phyloP scores from a whole-genome alignment of 129 eudicot genomes.

The Apium graveolens region DNA sequence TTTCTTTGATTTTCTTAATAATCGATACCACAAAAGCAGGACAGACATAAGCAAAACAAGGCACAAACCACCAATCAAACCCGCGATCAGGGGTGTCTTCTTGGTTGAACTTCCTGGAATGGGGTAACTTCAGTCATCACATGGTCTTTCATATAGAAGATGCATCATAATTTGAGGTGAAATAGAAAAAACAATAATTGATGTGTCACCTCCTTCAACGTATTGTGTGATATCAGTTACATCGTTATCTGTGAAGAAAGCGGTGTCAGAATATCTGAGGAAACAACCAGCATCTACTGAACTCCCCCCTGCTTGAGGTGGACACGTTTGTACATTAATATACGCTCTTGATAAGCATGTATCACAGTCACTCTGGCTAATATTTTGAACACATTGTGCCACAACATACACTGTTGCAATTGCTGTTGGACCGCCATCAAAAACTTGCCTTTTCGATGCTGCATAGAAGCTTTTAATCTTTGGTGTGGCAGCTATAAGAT shows the following conservation, averaged over 20 bases:
- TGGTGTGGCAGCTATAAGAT: conserved; percentile 30
- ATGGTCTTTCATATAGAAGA: neutral
- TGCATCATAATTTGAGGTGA: neutral
- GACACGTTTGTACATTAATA: conserved; percentile 22
- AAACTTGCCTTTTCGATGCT: conserved; percentile 19
- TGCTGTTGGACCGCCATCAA: conserved; percentile 9
- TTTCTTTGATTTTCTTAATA: conserved; percentile 17
- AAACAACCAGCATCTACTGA: conserved; percentile 36
- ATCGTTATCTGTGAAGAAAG: conserved; percentile 10
- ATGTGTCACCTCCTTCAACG: conserved; percentile 19
- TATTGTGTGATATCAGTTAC: conserved; percentile 21
- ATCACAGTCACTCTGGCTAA: conserved; percentile 23
- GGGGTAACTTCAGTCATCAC: neutral
- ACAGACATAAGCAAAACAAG: conserved; percentile 12
- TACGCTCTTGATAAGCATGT: conserved; percentile 32
- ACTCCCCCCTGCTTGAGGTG: conserved; percentile 30
- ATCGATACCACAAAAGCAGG: conserved; percentile 11
- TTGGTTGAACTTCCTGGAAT: conserved; percentile 31
- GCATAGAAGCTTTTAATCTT: conserved; percentile 27
- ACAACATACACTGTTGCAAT: conserved; percentile 10
- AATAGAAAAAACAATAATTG: too few relatives aligned
- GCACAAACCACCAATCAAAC: conserved; percentile 27
- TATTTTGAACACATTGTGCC: conserved; percentile 29
- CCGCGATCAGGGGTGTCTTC: conserved; percentile 11
- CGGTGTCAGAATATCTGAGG: conserved; percentile 22